A percentile compares a stretch with the other conserved stretches of the same genome.
Evolutionary conservation across 768 basidiomycete species (phyloP).

Genomic region (Amanita subjunquillea): DNA sequence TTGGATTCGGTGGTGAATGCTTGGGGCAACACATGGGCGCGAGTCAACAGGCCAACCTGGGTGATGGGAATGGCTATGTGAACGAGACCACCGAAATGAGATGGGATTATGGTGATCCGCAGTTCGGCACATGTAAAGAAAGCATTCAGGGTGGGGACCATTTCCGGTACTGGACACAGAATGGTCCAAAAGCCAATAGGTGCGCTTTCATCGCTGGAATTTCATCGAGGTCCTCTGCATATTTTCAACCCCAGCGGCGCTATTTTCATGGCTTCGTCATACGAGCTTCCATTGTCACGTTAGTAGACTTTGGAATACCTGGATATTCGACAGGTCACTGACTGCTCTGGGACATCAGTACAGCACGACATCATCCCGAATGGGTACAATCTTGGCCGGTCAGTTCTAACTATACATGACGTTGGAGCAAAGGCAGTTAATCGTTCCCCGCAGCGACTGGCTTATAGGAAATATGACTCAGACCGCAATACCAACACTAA

Average conservation of each 20-base stretch:
- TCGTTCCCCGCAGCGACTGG: constrained; percentile 46
- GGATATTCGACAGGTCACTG: neutral
- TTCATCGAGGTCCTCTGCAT: neutral
- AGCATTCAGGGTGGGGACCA: constrained; percentile 82
- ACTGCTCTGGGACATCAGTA: constrained; percentile 19
- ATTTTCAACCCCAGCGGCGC: constrained; percentile 37
- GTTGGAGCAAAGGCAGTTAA: neutral
- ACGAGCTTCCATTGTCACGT: constrained; percentile 60
- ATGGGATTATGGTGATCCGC: constrained; percentile 73
- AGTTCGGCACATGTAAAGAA: constrained; percentile 80
- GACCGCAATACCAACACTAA: constrained; percentile 31
- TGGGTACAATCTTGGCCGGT: constrained; percentile 79
- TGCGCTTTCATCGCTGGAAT: constrained; percentile 15
- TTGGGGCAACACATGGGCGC: constrained; percentile 70
- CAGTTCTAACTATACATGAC: constrained; percentile 7
- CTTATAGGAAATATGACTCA: constrained; percentile 77
- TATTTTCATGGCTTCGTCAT: constrained; percentile 66
- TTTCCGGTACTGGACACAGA: constrained; percentile 82
- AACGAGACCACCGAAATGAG: constrained; percentile 82
- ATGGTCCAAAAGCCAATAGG: constrained; percentile 54
- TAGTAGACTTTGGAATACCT: constrained; percentile 7
- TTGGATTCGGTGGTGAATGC: constrained; percentile 71
- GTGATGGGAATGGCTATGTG: constrained; percentile 66
- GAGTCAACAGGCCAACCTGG: constrained; percentile 65
- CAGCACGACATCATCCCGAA: constrained; percentile 65